Evolutionary conservation across 768 basidiomycete species (phyloP).

Genomic region (Lentinula lateritia): DNA sequence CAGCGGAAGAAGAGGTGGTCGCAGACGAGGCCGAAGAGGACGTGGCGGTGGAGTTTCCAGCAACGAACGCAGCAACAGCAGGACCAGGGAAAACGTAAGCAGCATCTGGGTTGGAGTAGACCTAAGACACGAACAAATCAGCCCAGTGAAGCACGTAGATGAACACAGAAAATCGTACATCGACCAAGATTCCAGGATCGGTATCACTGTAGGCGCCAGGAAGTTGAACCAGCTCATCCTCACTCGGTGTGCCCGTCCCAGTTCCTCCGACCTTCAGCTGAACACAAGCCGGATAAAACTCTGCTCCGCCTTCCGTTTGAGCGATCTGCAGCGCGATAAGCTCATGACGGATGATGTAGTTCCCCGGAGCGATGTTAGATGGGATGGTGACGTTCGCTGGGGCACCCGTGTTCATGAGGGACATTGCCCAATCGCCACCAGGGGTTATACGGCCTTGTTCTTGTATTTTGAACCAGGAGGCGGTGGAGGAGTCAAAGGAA

Average conservation of each 20-base stretch:
- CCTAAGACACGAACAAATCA: not conserved
- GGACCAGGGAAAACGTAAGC: slow-evolving; percentile 6
- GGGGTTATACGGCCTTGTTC: slow-evolving; percentile 19
- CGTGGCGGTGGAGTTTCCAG: not conserved
- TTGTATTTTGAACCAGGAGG: slow-evolving; percentile 46
- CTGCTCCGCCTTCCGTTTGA: slow-evolving; percentile 9
- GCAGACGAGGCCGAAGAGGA: not conserved
- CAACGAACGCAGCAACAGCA: not conserved
- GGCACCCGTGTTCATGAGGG: slow-evolving; percentile 11
- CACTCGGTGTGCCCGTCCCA: slow-evolving; percentile 17
- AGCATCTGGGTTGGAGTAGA: not conserved
- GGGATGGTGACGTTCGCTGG: slow-evolving; percentile 28
- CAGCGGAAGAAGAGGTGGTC: not conserved
- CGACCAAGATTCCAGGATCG: slow-evolving; percentile 32
- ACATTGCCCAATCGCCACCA: slow-evolving; percentile 4
- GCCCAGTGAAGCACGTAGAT: no score
- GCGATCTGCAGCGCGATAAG: slow-evolving; percentile 47
- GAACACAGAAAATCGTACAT: slow-evolving; percentile 2
- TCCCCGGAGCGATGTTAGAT: slow-evolving; percentile 31
- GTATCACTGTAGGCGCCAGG: slow-evolving; percentile 46
- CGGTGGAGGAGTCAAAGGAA: slow-evolving; percentile 32
- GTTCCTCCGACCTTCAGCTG: slow-evolving; percentile 16
- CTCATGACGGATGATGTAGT: slow-evolving; percentile 48
- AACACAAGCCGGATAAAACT: slow-evolving; percentile 38
- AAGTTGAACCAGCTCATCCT: slow-evolving; percentile 30